Evolutionary conservation across 148 eudicot species (phyloP).

Genomic region (Silene conica): DNA sequence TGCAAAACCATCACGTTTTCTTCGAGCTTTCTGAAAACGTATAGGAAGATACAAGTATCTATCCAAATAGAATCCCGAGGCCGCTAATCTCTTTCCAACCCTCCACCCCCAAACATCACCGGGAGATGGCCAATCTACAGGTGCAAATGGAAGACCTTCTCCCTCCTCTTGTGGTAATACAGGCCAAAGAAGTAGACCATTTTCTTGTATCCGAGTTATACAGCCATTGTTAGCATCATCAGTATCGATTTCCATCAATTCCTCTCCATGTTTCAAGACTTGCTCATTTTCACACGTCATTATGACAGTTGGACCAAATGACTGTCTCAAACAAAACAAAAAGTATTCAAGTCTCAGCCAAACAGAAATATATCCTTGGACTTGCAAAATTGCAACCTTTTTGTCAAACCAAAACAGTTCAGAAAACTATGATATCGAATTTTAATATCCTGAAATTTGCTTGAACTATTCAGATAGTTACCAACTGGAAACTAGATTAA

Average conservation of each 20-base stretch:
- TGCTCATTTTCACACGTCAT: constrained; percentile 25
- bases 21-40: constrained; percentile 33
- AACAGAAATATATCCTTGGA: neutral
- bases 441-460: neutral
- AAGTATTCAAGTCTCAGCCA: neutral
- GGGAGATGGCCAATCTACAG: constrained; percentile 59
- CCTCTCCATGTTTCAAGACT: constrained; percentile 24
- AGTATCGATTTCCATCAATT: constrained; percentile 56
- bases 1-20: constrained; percentile 37
- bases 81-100: constrained; percentile 54
- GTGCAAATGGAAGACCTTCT: constrained; percentile 80
- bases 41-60: constrained; percentile 69
- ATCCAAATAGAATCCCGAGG: constrained; percentile 60
- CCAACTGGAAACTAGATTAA: neutral
- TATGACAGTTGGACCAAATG: constrained; percentile 5
- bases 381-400: neutral
- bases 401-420: neutral
- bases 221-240: constrained; percentile 40
- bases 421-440: neutral
- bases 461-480: neutral
- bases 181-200: constrained; percentile 57
- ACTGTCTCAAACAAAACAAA: constrained; percentile 11
- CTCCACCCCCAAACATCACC: constrained; percentile 85
- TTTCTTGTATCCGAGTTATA: constrained; percentile 36
- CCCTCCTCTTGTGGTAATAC: constrained; percentile 52